Evolutionary conservation across 441 rosid species (phyloP).

Genomic region (Croton setiger): DNA sequence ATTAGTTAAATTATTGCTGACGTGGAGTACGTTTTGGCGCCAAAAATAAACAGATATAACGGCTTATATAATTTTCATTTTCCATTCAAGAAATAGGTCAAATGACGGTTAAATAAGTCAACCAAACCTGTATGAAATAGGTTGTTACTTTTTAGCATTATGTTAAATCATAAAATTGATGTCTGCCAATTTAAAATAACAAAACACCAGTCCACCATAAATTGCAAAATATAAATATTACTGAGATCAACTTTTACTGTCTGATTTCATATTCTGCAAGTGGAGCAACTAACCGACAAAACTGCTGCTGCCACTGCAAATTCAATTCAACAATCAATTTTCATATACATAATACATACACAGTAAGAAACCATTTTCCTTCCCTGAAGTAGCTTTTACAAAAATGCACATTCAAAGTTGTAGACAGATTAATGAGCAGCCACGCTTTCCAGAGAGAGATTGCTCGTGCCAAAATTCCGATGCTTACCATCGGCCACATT

Average conservation of each 20-base stretch:
- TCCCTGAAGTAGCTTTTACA: constrained; percentile 4
- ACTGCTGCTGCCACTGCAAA: constrained; percentile 48
- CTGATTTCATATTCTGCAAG: constrained; percentile 8
- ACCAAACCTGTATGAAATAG: too few species aligned
- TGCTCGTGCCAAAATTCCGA: constrained; percentile 72
- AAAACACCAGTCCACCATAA: too few species aligned
- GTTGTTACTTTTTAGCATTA: too few species aligned
- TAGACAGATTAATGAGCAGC: constrained; percentile 24
- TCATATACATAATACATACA: constrained; percentile 8
- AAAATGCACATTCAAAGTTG: constrained; percentile 1
- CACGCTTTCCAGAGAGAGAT: constrained; percentile 32
- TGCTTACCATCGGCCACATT: constrained; percentile 92
- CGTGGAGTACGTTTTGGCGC: too few species aligned
- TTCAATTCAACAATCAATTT: background rate
- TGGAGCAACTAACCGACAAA: constrained; percentile 52
- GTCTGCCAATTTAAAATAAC: too few species aligned
- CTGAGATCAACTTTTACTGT: background rate
- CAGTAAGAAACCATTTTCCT: background rate
- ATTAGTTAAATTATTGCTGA: too few species aligned
- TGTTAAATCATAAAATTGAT: too few species aligned
- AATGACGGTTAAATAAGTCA: too few species aligned
- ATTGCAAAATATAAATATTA: too few species aligned
- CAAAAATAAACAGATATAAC: too few species aligned
- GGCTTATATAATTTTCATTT: too few species aligned
- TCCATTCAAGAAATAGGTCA: too few species aligned